Base-by-base conservation (phyloP, 257 asterid species). In the Nicotiana knightiana region DNA sequence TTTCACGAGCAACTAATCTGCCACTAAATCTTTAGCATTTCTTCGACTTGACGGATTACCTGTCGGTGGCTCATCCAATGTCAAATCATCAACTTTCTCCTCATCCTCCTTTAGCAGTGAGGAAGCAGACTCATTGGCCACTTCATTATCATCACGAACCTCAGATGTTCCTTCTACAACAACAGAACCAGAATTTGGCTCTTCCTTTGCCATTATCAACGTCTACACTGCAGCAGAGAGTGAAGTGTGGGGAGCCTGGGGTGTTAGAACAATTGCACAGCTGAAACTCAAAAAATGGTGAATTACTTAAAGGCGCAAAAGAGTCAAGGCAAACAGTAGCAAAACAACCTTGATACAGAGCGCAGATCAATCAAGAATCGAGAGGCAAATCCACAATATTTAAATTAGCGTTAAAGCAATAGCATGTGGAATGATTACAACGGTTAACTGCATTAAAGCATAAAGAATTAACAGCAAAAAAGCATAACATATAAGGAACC, bases 61-160 rank as follows among this genome's bases (percentile, higher is more conserved):
- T 88, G 86, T 89, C 63, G 90, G 88, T 62, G 92, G 90, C 83
- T 85, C 96, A 76, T 88, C 93, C 85, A 90, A 79, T 33, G 81
- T 84, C 80, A 94, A 85, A 81, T 76, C 92, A 55, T 79, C 89
- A 28, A 91, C 83, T 86, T 90, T 88, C 81, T 87, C 95, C 88
- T 85, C 93, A 37, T 89, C 61, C 66, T 86, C 97, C 37, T 85
- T 85, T 77, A 80, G 87, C 57, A 55, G 78, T 66, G 83, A 58
- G 79, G 87, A 76, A 86, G 85, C 55, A 33, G 82, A 65, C 81
- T 85, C 82, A 43, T 87, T 77, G 89, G 83, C 83, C 37, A 76
- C 84, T 57, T 81, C 91, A 63, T 53, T 71, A n/a, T 83, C 87
- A 77, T 84, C 83, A 2, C 61, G 33, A 70, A 65, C 82, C 85